phyloP scores from a whole-genome alignment of 2,329 filamentous ascomycete species.

The Fusarium robinianum region DNA sequence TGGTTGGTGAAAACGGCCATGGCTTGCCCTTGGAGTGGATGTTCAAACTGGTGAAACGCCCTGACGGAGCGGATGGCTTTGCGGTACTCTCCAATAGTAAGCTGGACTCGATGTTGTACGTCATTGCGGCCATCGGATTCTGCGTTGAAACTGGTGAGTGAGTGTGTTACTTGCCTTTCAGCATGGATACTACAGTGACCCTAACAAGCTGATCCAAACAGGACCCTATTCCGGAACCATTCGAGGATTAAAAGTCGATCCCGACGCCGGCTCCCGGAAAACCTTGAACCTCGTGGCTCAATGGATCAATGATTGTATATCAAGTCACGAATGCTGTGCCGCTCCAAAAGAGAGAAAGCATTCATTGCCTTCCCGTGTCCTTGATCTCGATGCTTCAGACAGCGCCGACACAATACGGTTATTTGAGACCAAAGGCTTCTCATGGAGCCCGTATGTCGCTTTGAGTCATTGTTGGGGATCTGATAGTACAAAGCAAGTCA shows the following conservation, averaged over 20 bases:
- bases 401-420: neutral
- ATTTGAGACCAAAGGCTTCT: neutral
- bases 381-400: neutral
- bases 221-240: no score
- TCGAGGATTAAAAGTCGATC: neutral
- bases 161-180: no score
- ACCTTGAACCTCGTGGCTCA: neutral
- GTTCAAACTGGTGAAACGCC: slow-evolving; percentile 5
- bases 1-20: slow-evolving; percentile 1
- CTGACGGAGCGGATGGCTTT: slow-evolving; percentile 12
- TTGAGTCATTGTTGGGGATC: slow-evolving; percentile 23
- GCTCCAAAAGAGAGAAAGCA: slow-evolving; percentile 2
- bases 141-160: slow-evolving; percentile 7
- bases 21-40: neutral
- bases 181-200: no score
- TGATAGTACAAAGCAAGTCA: neutral
- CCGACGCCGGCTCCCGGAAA: neutral
- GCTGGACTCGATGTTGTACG: neutral
- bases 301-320: slow-evolving; percentile 5
- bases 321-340: neutral
- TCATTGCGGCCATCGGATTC: slow-evolving; percentile 9
- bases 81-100: slow-evolving; percentile 2
- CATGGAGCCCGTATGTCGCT: neutral
- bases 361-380: slow-evolving; percentile 10
- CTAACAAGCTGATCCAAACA: no score